Base-by-base conservation (phyloP, 352 stramenopile genomes). In the Peronospora farinosa region DNA sequence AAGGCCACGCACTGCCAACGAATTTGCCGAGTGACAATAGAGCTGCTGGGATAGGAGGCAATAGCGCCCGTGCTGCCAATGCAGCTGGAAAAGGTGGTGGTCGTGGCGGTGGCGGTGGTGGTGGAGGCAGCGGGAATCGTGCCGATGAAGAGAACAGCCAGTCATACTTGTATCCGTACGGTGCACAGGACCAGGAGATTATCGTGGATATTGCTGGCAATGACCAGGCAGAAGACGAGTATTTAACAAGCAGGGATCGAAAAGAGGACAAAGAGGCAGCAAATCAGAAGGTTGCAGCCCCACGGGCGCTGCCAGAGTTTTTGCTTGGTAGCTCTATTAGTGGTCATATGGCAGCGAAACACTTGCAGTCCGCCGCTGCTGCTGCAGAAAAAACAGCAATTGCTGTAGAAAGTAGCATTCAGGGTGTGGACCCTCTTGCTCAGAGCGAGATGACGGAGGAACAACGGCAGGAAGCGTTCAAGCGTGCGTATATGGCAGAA, bases 1-100 rank as follows among this genome's bases (percentile, higher is more conserved):
- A 90, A 51, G 84, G 84, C 0, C 67, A 93, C 36, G 47, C 53
- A 0, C 41, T 95, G 16, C 84, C 84, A 2, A 90, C 47, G 40
- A 95, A 95, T 55, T 51, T 95, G 16, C 84, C 84, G 13, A 95
- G 84, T 42, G 84, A 95, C 16, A 95, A 92, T 55, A 70, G 84
- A 43, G 84, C 81, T 15, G 80, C 82, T 25, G 82, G 82, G 16
- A 52, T 90, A 19, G 84, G 81, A 19, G 82, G 80, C 1, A 87
- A 84, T 21, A 88, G 78, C 39, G 68, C 62, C 33, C 65, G 84
- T 16, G 65, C 56, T 31, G 57, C 57, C 10, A 74, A 58, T 41
- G 51, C 32, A 38, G 41, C 42, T 25, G 60, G 48, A 36, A 65
- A 72, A 15, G 54, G 64, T n/a, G 76, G 76, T 13, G 57, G 70